Conservation (phyloP, 208 protist species). For the Acanthamoeba quina region DNA sequence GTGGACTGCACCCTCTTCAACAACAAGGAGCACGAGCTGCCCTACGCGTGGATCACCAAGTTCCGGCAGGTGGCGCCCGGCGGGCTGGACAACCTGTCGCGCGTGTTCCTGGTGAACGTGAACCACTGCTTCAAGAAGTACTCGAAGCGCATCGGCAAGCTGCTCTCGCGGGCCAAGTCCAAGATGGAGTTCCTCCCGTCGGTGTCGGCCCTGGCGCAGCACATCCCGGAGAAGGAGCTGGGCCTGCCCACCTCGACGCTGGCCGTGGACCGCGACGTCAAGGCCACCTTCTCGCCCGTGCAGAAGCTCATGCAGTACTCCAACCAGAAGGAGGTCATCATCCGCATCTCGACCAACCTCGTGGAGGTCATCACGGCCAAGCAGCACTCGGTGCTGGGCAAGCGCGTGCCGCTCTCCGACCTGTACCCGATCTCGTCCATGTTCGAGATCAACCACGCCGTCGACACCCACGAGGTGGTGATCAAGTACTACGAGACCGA, state of each 20-base stretch:
- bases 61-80: conserved; percentile 78
- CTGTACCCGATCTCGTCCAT: conserved; percentile 79
- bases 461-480: conserved; percentile 76
- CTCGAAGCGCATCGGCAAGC: conserved; percentile 75
- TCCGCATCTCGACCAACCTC: conserved; percentile 56
- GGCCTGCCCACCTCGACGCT: conserved; percentile 61
- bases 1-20: conserved; percentile 79
- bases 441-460: conserved; percentile 43
- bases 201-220: neutral
- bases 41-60: conserved; percentile 80
- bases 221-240: conserved; percentile 62
- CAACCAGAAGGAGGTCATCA: conserved; percentile 70
- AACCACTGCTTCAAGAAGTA: conserved; percentile 81
- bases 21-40: conserved; percentile 76
- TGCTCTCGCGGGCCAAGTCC: conserved; percentile 27
- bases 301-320: conserved; percentile 73
- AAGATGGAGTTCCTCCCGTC: conserved; percentile 46
- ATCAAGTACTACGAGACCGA: conserved; percentile 82
- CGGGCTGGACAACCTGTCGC: conserved; percentile 26
- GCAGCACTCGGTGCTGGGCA: conserved; percentile 72
- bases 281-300: conserved; percentile 78
- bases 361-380: conserved; percentile 76
- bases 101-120: conserved; percentile 72
- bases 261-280: conserved; percentile 80
- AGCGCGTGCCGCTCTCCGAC: conserved; percentile 59